phyloP scores from a whole-genome alignment of 768 basidiomycete species.

The Hypholoma sublateritium region DNA sequence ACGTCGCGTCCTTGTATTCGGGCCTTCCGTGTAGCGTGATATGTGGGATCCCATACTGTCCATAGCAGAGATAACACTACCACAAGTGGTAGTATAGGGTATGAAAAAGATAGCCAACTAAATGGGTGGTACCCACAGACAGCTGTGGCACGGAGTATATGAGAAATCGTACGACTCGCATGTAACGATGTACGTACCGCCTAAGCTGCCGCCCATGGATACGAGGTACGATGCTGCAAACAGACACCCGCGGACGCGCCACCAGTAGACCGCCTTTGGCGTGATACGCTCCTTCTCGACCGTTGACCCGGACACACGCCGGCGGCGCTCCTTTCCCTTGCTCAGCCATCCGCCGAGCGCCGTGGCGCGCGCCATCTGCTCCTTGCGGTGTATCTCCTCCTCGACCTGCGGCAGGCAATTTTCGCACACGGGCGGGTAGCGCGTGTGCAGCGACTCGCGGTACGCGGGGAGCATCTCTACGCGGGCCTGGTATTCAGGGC shows the following conservation, averaged over 20 bases:
- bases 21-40: conserved; percentile 55
- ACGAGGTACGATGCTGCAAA: conserved; percentile 54
- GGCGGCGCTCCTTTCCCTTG: conserved; percentile 60
- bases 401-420: conserved; percentile 78
- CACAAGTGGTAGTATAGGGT: conserved; percentile 49
- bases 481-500: conserved; percentile 67
- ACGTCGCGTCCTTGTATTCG: conserved; percentile 72
- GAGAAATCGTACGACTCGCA: not conserved
- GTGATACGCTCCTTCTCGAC: conserved; percentile 44
- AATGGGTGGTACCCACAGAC: conserved; percentile 31
- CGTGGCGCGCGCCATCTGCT: conserved; percentile 77
- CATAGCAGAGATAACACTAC: conserved; percentile 66
- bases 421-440: conserved; percentile 87
- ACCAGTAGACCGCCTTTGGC: conserved; percentile 50
- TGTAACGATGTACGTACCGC: conserved; percentile 39
- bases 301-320: conserved; percentile 41
- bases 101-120: conserved; percentile 22
- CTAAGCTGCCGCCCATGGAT: conserved; percentile 40
- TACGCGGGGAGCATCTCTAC: conserved; percentile 70
- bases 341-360: conserved; percentile 76
- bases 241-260: conserved; percentile 68
- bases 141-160: conserved; percentile 16
- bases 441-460: conserved; percentile 66
- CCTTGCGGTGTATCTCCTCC: conserved; percentile 74
- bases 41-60: conserved; percentile 88